These are phyloP conservation scores for Gonapodya prolifera DNA, from an alignment of 192 early-diverging fungal species.

Conservation along the genomic window DNA sequence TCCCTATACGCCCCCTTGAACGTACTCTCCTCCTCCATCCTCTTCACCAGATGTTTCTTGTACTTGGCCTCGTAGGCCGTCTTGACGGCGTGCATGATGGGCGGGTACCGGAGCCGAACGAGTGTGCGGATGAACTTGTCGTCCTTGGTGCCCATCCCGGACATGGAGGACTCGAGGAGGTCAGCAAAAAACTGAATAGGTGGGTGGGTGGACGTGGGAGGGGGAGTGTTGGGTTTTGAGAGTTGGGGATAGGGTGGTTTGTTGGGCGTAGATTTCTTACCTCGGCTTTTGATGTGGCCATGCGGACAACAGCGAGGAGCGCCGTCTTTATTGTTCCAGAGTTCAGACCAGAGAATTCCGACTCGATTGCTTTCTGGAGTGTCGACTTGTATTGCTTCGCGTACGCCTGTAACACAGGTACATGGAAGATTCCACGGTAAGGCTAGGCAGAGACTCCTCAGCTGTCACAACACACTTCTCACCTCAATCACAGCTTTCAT, in stretches of 20 bases:
- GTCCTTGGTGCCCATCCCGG: constrained; percentile 34
- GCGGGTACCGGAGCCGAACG: neutral
- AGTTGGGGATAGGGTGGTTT: neutral
- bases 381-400: constrained; percentile 18
- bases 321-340: constrained; percentile 24
- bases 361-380: constrained; percentile 24
- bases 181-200: constrained; percentile 19
- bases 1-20: neutral
- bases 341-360: constrained; percentile 20
- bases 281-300: neutral
- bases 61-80: neutral
- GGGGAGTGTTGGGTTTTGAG: constrained; percentile 3
- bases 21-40: neutral
- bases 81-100: neutral
- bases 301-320: constrained; percentile 18
- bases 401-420: constrained; percentile 27
- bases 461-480: neutral
- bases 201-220: constrained; percentile 15
- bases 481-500: constrained; percentile 13
- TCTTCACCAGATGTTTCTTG: neutral
- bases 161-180: constrained; percentile 31
- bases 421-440: no score
- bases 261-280: neutral
- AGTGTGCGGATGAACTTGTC: constrained; percentile 22
- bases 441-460: no score